Evolutionary conservation across 148 eudicot genomes (phyloP).

Genomic region (Rhododendron mucronatum): DNA sequence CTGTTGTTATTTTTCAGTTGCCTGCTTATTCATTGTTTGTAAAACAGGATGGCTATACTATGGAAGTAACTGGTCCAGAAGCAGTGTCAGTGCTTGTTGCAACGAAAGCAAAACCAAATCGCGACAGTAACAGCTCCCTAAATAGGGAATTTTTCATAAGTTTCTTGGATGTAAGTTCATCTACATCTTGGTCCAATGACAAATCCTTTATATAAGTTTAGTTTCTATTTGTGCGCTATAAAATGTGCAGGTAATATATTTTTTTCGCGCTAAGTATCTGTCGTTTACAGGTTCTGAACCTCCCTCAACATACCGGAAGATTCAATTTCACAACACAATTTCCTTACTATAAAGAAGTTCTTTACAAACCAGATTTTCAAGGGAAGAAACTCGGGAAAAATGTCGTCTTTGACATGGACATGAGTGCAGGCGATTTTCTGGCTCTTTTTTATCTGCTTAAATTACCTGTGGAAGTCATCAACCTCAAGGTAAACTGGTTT

Average conservation of each 20-base stretch:
- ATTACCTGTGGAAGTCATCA: constrained; percentile 52
- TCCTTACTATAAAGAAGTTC: constrained; percentile 48
- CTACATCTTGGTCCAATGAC: not conserved
- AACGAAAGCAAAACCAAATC: constrained; percentile 64
- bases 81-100: constrained; percentile 69
- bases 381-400: constrained; percentile 12
- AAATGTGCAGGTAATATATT: not conserved
- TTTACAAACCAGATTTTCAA: constrained; percentile 45
- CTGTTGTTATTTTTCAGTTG: not conserved
- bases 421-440: constrained; percentile 88
- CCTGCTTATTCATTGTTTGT: not conserved
- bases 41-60: constrained; percentile 81
- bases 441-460: constrained; percentile 83
- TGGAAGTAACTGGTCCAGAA: constrained; percentile 45
- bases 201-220: not conserved
- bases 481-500: constrained; percentile 53
- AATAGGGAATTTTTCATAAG: constrained; percentile 45
- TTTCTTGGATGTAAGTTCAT: constrained; percentile 67
- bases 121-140: constrained; percentile 36
- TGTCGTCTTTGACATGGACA: constrained; percentile 86
- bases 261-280: not conserved
- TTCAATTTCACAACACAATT: constrained; percentile 75
- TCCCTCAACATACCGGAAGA: constrained; percentile 54
- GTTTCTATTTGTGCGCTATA: not conserved
- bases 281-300: constrained; percentile 55